Evolutionary conservation across 176 grass and related monocot species (phyloP), one percentile per base, ranked within the genome.

Genomic region (Aegilops longissima): DNA sequence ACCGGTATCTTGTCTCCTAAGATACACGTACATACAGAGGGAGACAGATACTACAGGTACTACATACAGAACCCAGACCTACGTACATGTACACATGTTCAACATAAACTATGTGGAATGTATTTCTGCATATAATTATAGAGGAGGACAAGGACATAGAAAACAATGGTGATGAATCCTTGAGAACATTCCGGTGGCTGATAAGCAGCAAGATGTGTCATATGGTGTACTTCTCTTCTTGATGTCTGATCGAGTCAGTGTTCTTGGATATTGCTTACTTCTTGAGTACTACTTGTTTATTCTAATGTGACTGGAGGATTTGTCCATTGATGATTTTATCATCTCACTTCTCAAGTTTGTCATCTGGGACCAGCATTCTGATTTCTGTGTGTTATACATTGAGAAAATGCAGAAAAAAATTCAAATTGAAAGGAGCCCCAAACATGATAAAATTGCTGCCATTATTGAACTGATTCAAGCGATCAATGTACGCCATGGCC

Each of bases 391-490:
- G 18, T 70, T 49, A 12, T 63, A 47, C 68, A 62, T 18, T 86
- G 42, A 70, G 16, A 30, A 86, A 38, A 25, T 67, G 89, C 80
- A 56, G 92, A 85, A 38, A 91, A 77, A 56, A 89, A 80, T 24
- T 42, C 33, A 5, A 81, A 70, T 81, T 76, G 83, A 69, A 78
- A 77, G 75, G 85, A 86, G 33, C 69, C 91, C 87, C 36, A 91
- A 87, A 71, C 89, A 94, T 84, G 89, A 83, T 91, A 84, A 81
- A 91, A 7, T 89, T 31, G 75, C 84, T 76, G 86, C 92, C 66
- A 91, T 91, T 45, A 89, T 88, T 87, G 61, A 83, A 84, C 69
- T 94, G 29, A 87, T 91, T 31, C 79, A 85, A 69, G 76, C 87
- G 36, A 91, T 94, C 17, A 77, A 89, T 23, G 20, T 91, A 52